Conservation (phyloP, 2,329 filamentous ascomycete species). For the Fusarium liriodendri region DNA sequence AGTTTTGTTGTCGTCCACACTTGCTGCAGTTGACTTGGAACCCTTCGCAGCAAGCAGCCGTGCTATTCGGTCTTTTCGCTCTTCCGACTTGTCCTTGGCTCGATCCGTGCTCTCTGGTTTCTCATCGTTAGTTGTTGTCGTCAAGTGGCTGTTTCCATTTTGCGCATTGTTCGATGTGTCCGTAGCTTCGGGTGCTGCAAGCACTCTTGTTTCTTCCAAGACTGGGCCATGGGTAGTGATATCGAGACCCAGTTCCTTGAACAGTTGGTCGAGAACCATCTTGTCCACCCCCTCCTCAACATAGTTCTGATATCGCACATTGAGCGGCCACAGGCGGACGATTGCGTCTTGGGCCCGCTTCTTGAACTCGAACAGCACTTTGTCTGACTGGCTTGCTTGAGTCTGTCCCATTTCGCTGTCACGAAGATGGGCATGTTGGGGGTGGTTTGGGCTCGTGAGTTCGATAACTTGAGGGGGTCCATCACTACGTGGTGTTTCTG, state of each 20-base stretch:
- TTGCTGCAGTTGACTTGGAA: constrained; percentile 57
- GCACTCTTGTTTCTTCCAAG: neutral
- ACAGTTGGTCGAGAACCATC: constrained; percentile 71
- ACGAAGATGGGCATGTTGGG: neutral
- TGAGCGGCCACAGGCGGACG: constrained; percentile 70
- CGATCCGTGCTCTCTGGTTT: constrained; percentile 58
- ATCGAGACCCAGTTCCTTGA: constrained; percentile 74
- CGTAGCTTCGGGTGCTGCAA: neutral
- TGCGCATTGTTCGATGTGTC: neutral
- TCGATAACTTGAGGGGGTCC: neutral
- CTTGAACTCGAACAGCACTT: constrained; percentile 54
- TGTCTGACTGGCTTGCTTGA: neutral
- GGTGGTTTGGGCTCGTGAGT: neutral
- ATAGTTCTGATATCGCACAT: constrained; percentile 79
- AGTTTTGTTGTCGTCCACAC: constrained; percentile 6
- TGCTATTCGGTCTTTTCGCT: constrained; percentile 81
- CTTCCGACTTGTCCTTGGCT: constrained; percentile 61
- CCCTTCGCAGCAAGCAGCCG: constrained; percentile 79
- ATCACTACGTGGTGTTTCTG: constrained; percentile 20
- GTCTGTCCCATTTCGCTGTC: neutral
- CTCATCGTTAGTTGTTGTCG: neutral
- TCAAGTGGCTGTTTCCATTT: neutral
- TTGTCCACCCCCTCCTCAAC: constrained; percentile 78
- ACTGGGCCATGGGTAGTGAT: constrained; percentile 34
- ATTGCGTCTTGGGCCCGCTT: constrained; percentile 76